Evolutionary conservation across 2,329 filamentous ascomycete genomes (phyloP), one percentile per base, ranked within the genome.

Genomic region (Mariannaea sp.): DNA sequence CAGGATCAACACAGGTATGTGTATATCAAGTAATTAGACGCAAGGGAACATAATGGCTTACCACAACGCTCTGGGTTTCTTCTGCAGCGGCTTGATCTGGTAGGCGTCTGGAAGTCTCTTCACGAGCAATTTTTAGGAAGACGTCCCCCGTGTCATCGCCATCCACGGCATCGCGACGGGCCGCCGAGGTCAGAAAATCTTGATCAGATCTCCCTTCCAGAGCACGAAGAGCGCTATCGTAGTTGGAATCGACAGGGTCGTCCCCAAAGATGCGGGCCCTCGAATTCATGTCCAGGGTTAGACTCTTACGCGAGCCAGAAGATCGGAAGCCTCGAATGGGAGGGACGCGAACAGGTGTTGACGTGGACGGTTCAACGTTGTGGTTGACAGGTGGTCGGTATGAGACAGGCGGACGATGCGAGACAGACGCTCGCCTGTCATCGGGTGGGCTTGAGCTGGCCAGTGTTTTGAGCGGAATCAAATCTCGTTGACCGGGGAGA

Each of bases 281-380:
- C 48, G 74, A 73, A 59, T 75, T 80, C 77, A 81, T 82, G 64
- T 84, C 81, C 61, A 80, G 71, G 12, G 71, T 71, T 19, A 79
- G 70, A 67, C 80, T 83, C 68, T 77, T 80, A 59, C 82, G 80
- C 56, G 80, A 80, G 61, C 77, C 79, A 30, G 81, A 83, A 20
- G 81, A 82, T 55, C 81, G 77, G 60, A 83, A 82, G 7, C 75
- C 73, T 49, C 82, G 78, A 65, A 83, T 83, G 7, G 81, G 81
- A 13, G 81, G 79, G 33, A 83, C 74, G 41, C 74, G 73, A 53
- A 72, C 70, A 22, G 72, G 69, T 10, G 66, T 64, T 38, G 70
- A 65, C 39, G 70, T 66, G 26, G 59, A 59, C 30, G 67, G 57
- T 53, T 76, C 71, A 44, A 64, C 62, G 53, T 62, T 64, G 50